These are phyloP conservation scores for Sugiyamaella grinbergsii DNA, from an alignment of 1,139 yeast genomes.

Conservation along the genomic window DNA sequence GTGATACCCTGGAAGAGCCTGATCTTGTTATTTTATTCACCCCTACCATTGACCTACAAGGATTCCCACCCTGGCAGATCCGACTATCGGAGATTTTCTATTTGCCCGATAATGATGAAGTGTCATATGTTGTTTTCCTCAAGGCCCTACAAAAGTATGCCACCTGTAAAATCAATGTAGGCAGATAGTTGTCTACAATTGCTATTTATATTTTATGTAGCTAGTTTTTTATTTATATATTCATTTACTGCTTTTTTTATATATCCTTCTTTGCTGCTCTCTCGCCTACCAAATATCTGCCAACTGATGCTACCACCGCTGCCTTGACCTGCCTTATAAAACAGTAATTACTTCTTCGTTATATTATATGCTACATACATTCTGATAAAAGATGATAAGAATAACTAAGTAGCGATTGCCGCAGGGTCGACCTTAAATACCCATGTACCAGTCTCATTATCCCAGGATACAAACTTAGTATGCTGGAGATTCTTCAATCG, in stretches of 20 bases:
- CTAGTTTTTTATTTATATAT: conserved; percentile 5
- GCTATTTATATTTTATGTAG: not conserved
- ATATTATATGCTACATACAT: conserved; percentile 11
- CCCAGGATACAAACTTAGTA: conserved; percentile 72
- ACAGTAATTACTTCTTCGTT: not conserved
- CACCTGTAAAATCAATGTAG: conserved; percentile 81
- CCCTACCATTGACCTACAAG: conserved; percentile 84
- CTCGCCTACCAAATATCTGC: too few relatives aligned
- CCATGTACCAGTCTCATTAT: conserved; percentile 82
- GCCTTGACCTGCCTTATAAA: too few relatives aligned
- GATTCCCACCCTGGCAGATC: conserved; percentile 98
- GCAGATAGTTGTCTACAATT: conserved; percentile 50
- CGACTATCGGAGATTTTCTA: conserved; percentile 87
- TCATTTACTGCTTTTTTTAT: not conserved
- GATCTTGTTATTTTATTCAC: conserved; percentile 83
- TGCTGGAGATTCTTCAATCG: conserved; percentile 63
- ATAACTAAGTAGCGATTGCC: not conserved
- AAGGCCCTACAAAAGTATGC: conserved; percentile 82
- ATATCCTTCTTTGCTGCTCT: too few relatives aligned
- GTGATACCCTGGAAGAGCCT: conserved; percentile 85
- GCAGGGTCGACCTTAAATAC: conserved; percentile 57
- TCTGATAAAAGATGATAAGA: not conserved
- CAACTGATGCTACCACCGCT: too few relatives aligned
- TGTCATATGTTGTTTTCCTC: conserved; percentile 80
- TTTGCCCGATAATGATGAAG: conserved; percentile 86